These are phyloP conservation scores for Sarocladium strictum DNA, from an alignment of 2,329 filamentous ascomycete genomes.

Conservation along the genomic window DNA sequence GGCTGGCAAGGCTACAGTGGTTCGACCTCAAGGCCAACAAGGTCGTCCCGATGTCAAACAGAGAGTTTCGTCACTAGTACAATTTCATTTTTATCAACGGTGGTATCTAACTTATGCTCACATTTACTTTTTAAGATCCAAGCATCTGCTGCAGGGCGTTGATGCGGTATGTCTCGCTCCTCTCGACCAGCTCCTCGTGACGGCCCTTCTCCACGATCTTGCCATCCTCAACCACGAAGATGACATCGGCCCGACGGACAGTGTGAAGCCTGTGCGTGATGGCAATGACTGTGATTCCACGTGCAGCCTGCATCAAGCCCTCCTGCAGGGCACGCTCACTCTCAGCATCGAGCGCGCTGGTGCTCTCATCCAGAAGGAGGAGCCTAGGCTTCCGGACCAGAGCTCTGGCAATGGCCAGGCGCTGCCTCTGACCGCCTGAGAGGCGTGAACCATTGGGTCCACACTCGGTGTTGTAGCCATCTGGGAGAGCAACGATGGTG, in stretches of 20 bases:
- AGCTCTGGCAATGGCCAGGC: constrained; percentile 62
- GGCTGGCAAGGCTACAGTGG: no score
- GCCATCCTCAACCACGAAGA: constrained; percentile 54
- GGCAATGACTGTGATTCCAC: constrained; percentile 86
- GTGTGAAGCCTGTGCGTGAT: constrained; percentile 89
- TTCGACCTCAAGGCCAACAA: no score
- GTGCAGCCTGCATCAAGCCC: constrained; percentile 68
- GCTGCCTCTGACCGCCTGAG: constrained; percentile 63
- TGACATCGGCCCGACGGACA: constrained; percentile 66
- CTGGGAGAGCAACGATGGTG: constrained; percentile 31
- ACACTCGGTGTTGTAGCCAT: constrained; percentile 52
- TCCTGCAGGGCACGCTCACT: constrained; percentile 89
- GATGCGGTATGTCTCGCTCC: constrained; percentile 43
- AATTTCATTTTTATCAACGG: not conserved
- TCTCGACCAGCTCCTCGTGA: constrained; percentile 47
- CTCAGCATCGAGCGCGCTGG: constrained; percentile 45
- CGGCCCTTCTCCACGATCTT: constrained; percentile 51
- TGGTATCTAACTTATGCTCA: not conserved
- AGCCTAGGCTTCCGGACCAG: constrained; percentile 89
- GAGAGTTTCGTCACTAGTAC: no score
- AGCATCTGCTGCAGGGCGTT: constrained; percentile 48
- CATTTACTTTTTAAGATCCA: constrained; percentile 11
- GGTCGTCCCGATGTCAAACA: no score
- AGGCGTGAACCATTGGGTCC: constrained; percentile 60
- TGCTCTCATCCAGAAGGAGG: constrained; percentile 75